Base-by-base conservation (phyloP, 495 filamentous ascomycete species). In the Penicillium ucsense region DNA sequence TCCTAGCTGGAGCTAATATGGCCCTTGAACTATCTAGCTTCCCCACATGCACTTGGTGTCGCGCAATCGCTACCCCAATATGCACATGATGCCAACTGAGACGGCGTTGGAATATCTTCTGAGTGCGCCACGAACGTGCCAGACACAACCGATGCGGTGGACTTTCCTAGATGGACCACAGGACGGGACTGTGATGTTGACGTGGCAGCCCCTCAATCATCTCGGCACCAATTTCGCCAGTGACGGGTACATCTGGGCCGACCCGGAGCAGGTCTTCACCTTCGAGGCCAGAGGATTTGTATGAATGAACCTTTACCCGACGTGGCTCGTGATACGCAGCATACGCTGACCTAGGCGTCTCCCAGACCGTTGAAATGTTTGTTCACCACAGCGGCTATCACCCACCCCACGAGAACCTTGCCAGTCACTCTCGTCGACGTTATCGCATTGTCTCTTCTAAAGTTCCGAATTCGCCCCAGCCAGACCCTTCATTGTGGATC, bases 191-290 rank as follows among this genome's bases (percentile, higher is more conserved):
- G 75, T 94, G 30, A 77, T 89, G 60, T 73, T 96, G 27, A 84
- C 83, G 35, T 96, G 90, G 91, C 88, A 94, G 61, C 86, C 90
- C 1, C 69, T 80, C 6, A 68, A 74, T 20, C 74, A 79, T 44
- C 67, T 88, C 44, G 80, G 78, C 11, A 75, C 73, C 3, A 79
- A 80, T 41, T 90, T 86, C 56, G 82, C 92, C 20, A 94, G 82
- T 49, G 91, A 98, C 76, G 92, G 92, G 9, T 91, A 88, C 59
- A 70, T 95, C 41, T 98, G 91, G 91, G 78, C 82, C 4, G 84
- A 87, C 54, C 72, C 77, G 9, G 91, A 97, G 65, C 71, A 80
- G 43, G 80, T 75, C 10, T 85, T 79, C 47, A 76, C 74, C 37
- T 79, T 85, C 41, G 81, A 89, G 49, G 67, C 82, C 53, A 80